Evolutionary conservation across 495 filamentous ascomycete genomes (phyloP).

Genomic region (Coniosporium apollinis): DNA sequence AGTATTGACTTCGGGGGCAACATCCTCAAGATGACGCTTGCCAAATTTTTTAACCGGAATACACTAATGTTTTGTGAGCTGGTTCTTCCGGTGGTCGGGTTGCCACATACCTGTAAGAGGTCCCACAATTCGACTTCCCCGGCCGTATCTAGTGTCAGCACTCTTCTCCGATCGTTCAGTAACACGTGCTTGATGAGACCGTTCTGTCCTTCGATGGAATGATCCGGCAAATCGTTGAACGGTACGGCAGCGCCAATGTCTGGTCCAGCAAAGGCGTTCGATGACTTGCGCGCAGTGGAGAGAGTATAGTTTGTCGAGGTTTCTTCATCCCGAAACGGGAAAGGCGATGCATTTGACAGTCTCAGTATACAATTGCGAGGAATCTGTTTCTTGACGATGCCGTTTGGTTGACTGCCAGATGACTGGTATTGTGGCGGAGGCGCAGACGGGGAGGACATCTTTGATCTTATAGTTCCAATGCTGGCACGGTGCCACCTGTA

Average conservation of each 20-base stretch:
- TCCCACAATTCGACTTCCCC: slow-evolving; percentile 97
- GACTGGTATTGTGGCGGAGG: too few species aligned
- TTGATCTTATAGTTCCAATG: slow-evolving; percentile 12
- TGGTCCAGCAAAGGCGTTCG: slow-evolving; percentile 43
- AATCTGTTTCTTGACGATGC: slow-evolving; percentile 42
- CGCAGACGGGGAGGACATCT: slow-evolving; percentile 13
- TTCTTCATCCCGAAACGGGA: slow-evolving; percentile 41
- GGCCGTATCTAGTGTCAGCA: slow-evolving; percentile 82
- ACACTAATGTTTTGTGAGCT: slow-evolving; percentile 36
- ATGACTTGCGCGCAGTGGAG: slow-evolving; percentile 36
- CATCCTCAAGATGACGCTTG: slow-evolving; percentile 84
- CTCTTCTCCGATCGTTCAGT: slow-evolving; percentile 76
- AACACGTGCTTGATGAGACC: slow-evolving; percentile 86
- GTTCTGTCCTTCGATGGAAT: slow-evolving; percentile 88
- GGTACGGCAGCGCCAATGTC: slow-evolving; percentile 41
- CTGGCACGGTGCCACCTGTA: slow-evolving; percentile 21
- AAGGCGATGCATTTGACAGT: slow-evolving; percentile 67
- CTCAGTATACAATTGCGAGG: slow-evolving; percentile 57
- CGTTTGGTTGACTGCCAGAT: slow-evolving; percentile 19
- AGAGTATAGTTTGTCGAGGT: slow-evolving; percentile 31
- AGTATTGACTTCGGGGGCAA: slow-evolving; percentile 75
- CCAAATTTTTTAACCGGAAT: slow-evolving; percentile 72
- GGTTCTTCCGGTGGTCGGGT: slow-evolving; percentile 2
- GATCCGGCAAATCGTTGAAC: slow-evolving; percentile 56
- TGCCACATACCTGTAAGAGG: slow-evolving; percentile 50